phyloP scores from a whole-genome alignment of 2,329 filamentous ascomycete genomes.

The Scedosporium boydii region DNA sequence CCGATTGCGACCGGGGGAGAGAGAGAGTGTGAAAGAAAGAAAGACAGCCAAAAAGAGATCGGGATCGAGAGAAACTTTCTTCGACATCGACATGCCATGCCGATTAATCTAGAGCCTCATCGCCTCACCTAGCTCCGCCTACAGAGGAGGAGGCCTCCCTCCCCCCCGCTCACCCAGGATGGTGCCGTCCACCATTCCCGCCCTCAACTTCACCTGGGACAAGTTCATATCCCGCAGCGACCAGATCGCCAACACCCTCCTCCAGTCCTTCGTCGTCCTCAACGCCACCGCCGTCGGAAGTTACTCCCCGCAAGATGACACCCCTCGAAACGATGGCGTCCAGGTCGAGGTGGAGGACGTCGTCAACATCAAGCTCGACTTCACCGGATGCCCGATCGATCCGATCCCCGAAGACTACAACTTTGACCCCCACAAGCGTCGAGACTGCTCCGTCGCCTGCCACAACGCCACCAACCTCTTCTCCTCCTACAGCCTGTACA shows the following conservation, averaged over 20 bases:
- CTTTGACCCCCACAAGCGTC: background rate
- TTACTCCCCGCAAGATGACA: background rate
- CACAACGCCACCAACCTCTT: background rate
- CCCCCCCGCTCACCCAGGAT: background rate
- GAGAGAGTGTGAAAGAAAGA: no score
- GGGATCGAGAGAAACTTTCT: no score
- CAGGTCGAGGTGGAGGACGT: background rate
- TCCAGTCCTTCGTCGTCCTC: background rate
- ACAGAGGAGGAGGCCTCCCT: background rate
- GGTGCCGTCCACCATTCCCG: background rate
- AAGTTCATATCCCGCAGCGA: background rate
- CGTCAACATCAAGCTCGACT: background rate
- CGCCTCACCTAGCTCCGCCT: background rate
- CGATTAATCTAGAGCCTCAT: no score
- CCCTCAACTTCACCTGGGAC: background rate
- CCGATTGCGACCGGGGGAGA: no score
- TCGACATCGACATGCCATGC: no score
- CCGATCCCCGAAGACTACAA: background rate
- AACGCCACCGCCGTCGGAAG: background rate
- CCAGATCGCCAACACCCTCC: background rate
- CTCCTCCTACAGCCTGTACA: background rate
- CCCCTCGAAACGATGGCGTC: background rate
- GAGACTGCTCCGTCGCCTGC: background rate
- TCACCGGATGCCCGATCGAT: background rate
- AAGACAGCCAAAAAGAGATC: no score